Base-by-base conservation (phyloP, 345 rosid species). In the Bruguiera parviflora region DNA sequence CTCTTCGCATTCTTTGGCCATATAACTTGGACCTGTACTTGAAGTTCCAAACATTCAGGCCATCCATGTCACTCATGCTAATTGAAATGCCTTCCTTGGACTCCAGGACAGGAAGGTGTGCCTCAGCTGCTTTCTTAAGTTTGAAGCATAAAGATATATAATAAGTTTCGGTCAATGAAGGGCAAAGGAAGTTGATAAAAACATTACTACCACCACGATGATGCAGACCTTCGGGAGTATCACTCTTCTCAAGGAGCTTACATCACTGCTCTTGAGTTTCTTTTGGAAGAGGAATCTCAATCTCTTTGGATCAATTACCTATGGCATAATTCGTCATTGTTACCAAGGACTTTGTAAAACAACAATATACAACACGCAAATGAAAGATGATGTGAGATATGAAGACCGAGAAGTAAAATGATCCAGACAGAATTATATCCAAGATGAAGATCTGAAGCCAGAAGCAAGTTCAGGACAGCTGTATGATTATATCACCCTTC, bases 261-360 rank as follows among this genome's bases (percentile, higher is more conserved):
- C 99, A 63, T 95, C 99, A 70, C 98, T 93, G 83, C 89, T 92
- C 89, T 88, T 92, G 66, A 95, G 88, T 61, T 90, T 92, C 85
- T 95, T 92, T 62, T 90, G 94, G 81, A 95, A 95, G 11, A 92
- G 92, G 78, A 92, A 95, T 69, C 81, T 84, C 72, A 92, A 62
- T 72, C 83, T 86, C 79, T 75, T 70, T n/a, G 85, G 82, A 80
- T 95, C 94, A 51, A 87, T 82, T 53, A 75, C 96, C 98, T 91
- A 57, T 16, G 61, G 28, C 65, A 68, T 61, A 55, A 56, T 24
- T 39, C 31, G 29, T 64, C 37, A 58, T 25, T 46, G 64, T 53
- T 35, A 10, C 10, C 37, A 58, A 46, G 11, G 18, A 13, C 19
- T 32, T 53, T 24, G 35, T 25, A 33, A 53, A 33, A 35, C 47